Evolutionary conservation across 352 stramenopile species (phyloP), one percentile per base, ranked within the genome.

Genomic region (Globisporangium viniferum): DNA sequence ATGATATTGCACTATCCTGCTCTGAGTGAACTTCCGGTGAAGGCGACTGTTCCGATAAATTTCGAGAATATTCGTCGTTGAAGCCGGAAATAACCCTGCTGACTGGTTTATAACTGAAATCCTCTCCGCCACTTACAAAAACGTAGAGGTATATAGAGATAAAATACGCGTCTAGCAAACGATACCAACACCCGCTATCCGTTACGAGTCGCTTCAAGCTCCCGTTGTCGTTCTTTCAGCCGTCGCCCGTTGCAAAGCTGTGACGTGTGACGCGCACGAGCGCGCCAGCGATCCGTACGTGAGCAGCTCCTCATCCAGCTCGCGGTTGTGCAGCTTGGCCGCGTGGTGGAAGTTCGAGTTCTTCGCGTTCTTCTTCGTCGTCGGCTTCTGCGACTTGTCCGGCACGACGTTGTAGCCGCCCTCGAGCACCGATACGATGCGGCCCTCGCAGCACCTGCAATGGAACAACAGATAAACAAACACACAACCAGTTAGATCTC

Each of bases 401-500:
- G 76, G 75, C 54, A 85, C 78, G 14, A 90, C 77, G 57, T 89
- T 89, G 77, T 98, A 99, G 49, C 96, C 95, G 67, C 96, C 96
- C 71, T 99, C 96, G 20, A 99, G 78, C 49, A 98, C 92, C 53
- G 93, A 98, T 29, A 99, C 89, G 59, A 99, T 86, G 59, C 92
- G 87, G 8, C 96, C 96, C 7, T 98, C 74, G 69, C 96, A 98
- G 71, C 77, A 91, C 59, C 82, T 90, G 39, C 39, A 61, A 22
- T 3, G 1, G 41, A 49, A 56, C n/a, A 53, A 20, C 14, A 31
- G 3, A 18, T 36, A 56, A n/a, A n/a, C 63, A 27, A n/a, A 8
- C 20, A 64, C n/a, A 10, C 66, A n/a, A 18, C 33, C 9, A 20
- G 18, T 20, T 9, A 67, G 14, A 18, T 56, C 51, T 10, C n/a